Conservation (phyloP, 1,284 basidiomycete species). For the Agaricales sp. region DNA sequence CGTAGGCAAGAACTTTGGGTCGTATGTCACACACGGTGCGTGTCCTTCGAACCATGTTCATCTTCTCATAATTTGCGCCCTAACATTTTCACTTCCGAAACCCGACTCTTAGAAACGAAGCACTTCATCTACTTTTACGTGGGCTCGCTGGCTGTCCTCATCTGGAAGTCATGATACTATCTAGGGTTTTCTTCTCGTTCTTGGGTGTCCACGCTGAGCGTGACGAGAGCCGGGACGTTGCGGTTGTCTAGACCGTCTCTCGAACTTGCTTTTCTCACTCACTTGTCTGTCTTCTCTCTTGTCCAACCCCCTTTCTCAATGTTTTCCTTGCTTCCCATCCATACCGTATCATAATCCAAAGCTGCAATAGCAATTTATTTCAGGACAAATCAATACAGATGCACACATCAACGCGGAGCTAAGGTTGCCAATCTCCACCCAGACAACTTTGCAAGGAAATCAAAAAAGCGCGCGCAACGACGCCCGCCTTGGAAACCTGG, state of each 20-base stretch:
- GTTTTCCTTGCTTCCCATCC: not conserved
- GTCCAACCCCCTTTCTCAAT: slow-evolving; percentile 21
- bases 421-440: too few relatives aligned
- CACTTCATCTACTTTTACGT: slow-evolving; percentile 98
- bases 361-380: not conserved
- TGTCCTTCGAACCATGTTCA: slow-evolving; percentile 10
- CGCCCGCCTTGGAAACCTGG: too few relatives aligned
- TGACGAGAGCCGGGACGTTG: slow-evolving; percentile 7
- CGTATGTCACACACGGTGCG: slow-evolving; percentile 94
- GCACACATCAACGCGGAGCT: too few relatives aligned
- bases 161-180: slow-evolving; percentile 81
- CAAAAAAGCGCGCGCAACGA: too few relatives aligned
- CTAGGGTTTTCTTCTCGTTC: slow-evolving; percentile 6
- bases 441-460: too few relatives aligned
- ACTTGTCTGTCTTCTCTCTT: not conserved
- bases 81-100: slow-evolving; percentile 9
- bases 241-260: slow-evolving; percentile 18
- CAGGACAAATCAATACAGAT: not conserved
- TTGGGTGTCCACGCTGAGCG: slow-evolving; percentile 4
- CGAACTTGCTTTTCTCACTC: slow-evolving; percentile 14
- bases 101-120: slow-evolving; percentile 65
- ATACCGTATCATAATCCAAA: not conserved
- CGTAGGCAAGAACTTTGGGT: slow-evolving; percentile 96
- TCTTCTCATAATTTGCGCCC: slow-evolving; percentile 9
- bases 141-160: slow-evolving; percentile 79